Conservation (phyloP, 371 early-diverging fungal genomes). For the Lichtheimia corymbifera region DNA sequence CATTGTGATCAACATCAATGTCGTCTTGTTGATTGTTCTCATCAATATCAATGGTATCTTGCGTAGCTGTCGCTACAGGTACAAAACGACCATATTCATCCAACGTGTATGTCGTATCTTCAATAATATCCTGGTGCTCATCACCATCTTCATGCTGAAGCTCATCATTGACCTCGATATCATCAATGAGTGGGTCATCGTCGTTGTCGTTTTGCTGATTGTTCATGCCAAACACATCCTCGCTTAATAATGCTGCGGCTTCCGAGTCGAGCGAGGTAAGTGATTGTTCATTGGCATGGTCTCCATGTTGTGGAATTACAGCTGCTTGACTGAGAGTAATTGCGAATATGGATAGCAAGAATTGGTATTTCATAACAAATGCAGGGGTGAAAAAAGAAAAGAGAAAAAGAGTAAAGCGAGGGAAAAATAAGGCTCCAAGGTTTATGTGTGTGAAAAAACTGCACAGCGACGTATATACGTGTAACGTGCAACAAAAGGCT, state of each 20-base stretch:
- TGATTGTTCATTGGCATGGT: background rate
- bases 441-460: too few species aligned
- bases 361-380: background rate
- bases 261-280: background rate
- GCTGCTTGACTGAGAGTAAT: background rate
- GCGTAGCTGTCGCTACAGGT: background rate
- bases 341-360: background rate
- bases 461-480: too few species aligned
- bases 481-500: too few species aligned
- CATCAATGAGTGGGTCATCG: background rate
- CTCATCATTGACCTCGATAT: slow-evolving; percentile 1
- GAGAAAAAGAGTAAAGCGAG: background rate
- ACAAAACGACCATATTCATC: background rate
- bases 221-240: background rate
- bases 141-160: background rate
- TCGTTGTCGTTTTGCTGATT: slow-evolving; percentile 1
- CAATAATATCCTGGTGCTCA: background rate
- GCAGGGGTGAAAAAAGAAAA: background rate
- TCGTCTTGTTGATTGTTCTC: background rate
- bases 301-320: background rate
- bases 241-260: background rate
- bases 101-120: too few species aligned
- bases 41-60: background rate
- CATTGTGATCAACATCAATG: background rate
- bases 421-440: too few species aligned